Evolutionary conservation across 148 eudicot genomes (phyloP), one percentile per base, ranked within the genome.

Genomic region (Vaccinium macrocarpon): DNA sequence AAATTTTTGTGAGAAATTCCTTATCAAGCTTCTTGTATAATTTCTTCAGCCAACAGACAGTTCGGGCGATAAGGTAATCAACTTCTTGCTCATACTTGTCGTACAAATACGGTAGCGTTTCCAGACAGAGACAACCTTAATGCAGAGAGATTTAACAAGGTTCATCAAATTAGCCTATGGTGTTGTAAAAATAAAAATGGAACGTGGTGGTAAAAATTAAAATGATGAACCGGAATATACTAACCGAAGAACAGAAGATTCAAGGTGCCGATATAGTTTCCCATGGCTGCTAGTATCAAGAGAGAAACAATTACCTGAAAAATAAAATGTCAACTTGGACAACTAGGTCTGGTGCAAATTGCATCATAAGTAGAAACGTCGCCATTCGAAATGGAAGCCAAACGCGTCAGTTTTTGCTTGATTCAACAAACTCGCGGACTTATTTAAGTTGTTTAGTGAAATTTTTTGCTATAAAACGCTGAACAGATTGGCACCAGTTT

Each of bases 211-310:
- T 42, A 42, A 42, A 42, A 42, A 42, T 5, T 42, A 42, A 42
- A 42, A 42, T 42, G 46, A 42, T 51, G 48, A 42, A 1, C 8
- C 6, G 27, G 6, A 1, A n/a, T 13, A 23, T 78, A n/a, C 86
- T 90, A 88, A 93, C 96, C 86, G 11, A 88, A 61, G 76, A 89
- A 93, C 19, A 93, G 78, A 85, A 93, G 92, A 83, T 92, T 92
- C 78, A 92, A 32, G 73, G 88, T 85, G 77, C 91, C 88, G 72
- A 92, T 71, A 61, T 88, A 91, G 87, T 88, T 92, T 71, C 94
- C 94, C 48, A 90, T 48, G 59, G 83, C 13, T 59, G 94, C 89
- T 9, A 93, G 12, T 66, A 88, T 81, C 91, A 88, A 86, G 59
- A 93, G 90, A 46, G 77, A 77, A 42, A 84, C 81, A 32, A 92